A percentile compares a stretch with the other conserved stretches of the same genome.
phyloP scores from a whole-genome alignment of 2,329 filamentous ascomycete genomes.

The Orbilia oligospora region DNA sequence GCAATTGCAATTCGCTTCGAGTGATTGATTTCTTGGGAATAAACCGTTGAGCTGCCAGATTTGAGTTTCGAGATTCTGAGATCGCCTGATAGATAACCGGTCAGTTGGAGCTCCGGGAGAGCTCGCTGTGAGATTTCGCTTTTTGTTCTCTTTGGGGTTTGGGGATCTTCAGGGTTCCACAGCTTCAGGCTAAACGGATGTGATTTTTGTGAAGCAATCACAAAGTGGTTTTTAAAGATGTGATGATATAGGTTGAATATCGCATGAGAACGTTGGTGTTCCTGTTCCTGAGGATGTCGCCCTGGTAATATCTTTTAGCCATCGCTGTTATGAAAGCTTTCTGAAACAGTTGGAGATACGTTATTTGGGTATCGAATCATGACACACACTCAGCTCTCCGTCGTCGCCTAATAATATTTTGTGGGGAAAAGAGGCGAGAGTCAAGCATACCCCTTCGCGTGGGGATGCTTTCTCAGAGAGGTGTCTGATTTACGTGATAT shows the following conservation, averaged over 20 bases:
- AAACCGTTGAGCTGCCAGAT: constrained; percentile 15
- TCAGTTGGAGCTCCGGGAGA: constrained; percentile 12
- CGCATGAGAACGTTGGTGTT: constrained; percentile 1
- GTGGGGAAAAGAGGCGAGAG: constrained; percentile 35
- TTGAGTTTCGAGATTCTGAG: constrained; percentile 19
- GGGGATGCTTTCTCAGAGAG: constrained; percentile 36
- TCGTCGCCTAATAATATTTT: constrained; percentile 24
- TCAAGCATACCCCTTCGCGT: constrained; percentile 34
- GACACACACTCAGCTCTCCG: constrained; percentile 25
- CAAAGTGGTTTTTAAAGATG: neutral
- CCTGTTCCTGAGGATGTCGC: constrained; percentile 27
- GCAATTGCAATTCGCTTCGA: constrained; percentile 33
- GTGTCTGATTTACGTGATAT: constrained; percentile 53
- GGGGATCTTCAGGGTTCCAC: constrained; percentile 49
- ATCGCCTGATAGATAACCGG: too few species aligned
- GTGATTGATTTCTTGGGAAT: constrained; percentile 12
- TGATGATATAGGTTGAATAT: constrained; percentile 27
- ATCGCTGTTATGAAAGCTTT: neutral
- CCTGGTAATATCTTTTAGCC: constrained; percentile 24
- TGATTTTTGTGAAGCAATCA: neutral
- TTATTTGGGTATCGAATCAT: constrained; percentile 36
- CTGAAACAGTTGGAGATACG: constrained; percentile 23
- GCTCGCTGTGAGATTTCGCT: constrained; percentile 30
- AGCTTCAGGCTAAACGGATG: constrained; percentile 37
- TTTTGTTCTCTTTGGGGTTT: too few species aligned